Evolutionary conservation across 352 stramenopile species (phyloP), one percentile per base, ranked within the genome.

Genomic region (Phytophthora lateralis): DNA sequence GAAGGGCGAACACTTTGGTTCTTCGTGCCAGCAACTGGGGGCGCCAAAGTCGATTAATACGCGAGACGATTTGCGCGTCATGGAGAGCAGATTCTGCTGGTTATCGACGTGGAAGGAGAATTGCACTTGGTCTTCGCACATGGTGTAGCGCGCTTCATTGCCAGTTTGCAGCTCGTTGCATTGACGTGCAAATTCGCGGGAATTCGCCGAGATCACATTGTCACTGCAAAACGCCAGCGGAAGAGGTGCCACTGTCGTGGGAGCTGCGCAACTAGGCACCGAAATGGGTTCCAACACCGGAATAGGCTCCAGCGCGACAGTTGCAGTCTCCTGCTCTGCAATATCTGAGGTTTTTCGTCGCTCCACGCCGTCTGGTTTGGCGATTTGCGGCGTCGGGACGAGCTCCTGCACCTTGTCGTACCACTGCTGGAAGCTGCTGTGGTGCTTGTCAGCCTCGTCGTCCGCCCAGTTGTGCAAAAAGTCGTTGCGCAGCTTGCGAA

Each of bases 401-500:
- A 77, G 73, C 15, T 38, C 44, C 15, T 85, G 24, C 17, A 79
- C 71, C 34, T 72, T 77, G 26, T 55, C 49, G 48, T 85, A 87
- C 84, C 84, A 93, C 1, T 79, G 46, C 0, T 87, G 71, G 27
- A 91, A 88, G 17, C 66, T 68, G 7, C 45, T 8, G 50, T 38
- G 14, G 45, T 21, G 17, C 3, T 18, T 49, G 11, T 68, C 12
- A 71, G 70, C 35, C 70, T 95, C 86, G 14, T 95, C 84, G 24
- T 84, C 84, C 1, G 80, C 84, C 86, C 86, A 95, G 9, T 75
- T 58, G 37, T 79, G 80, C 27, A 92, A 58, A 44, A 96, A 96
- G 9, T 66, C 74, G 27, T 52, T 48, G 17, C 82, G 78, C 9
- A 93, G 52, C 0, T 38, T 39, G n/a, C 65, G 49, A 4, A 93